phyloP scores from a whole-genome alignment of 1,284 basidiomycete species.

The Cryptococcus sp. region DNA sequence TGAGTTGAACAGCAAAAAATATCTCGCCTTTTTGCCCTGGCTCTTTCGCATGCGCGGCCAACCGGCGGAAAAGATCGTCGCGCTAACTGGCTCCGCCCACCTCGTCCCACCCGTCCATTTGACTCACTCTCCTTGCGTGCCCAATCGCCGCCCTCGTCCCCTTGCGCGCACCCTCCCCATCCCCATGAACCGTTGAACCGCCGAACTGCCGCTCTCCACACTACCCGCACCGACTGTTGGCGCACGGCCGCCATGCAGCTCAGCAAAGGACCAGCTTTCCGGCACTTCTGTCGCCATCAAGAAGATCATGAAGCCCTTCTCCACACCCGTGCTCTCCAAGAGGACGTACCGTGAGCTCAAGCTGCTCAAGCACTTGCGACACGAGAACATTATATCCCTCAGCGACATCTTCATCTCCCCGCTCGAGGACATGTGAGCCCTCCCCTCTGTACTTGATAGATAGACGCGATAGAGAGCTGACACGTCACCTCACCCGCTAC shows the following conservation, averaged over 20 bases:
- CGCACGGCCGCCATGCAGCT: constrained; percentile 55
- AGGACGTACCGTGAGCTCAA: constrained; percentile 98
- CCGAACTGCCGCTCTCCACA: neutral
- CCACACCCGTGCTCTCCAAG: constrained; percentile 96
- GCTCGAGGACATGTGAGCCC: constrained; percentile 83
- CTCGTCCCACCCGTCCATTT: neutral
- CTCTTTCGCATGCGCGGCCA: neutral
- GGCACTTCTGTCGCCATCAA: constrained; percentile 94
- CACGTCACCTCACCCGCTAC: neutral
- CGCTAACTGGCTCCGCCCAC: neutral
- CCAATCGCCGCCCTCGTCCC: neutral
- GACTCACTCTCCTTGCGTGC: neutral
- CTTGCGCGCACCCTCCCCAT: neutral
- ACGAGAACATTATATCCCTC: constrained; percentile 99
- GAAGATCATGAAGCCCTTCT: constrained; percentile 99
- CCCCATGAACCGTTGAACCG: neutral
- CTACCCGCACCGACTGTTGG: neutral
- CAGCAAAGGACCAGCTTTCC: constrained; percentile 96
- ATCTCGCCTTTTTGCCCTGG: neutral
- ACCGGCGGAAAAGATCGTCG: neutral
- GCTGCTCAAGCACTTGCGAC: constrained; percentile 96
- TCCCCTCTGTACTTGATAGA: neutral
- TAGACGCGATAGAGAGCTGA: neutral
- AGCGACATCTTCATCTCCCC: constrained; percentile 99
- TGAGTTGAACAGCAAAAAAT: too few species aligned